Conservation (phyloP, 768 basidiomycete species). For the Cystofilobasidium bisporidii region DNA sequence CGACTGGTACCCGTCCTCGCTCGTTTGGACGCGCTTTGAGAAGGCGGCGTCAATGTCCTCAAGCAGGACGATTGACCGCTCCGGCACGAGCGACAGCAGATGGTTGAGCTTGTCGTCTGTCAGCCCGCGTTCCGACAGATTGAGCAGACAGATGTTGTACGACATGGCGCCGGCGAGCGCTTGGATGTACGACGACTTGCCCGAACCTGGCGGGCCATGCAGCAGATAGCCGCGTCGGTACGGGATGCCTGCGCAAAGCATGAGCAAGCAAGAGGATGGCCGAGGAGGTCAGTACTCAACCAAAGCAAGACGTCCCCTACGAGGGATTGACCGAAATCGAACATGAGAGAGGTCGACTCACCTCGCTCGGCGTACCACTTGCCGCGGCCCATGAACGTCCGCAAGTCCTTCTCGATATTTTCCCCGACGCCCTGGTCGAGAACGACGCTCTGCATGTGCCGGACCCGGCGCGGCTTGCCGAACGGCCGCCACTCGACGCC, state of each 20-base stretch:
- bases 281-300: too few species aligned
- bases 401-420: conserved; percentile 68
- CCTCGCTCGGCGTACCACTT: conserved; percentile 97
- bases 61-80: conserved; percentile 85
- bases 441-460: conserved; percentile 81
- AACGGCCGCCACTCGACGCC: conserved; percentile 94
- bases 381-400: conserved; percentile 67
- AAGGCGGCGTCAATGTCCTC: conserved; percentile 98
- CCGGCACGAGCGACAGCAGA: conserved; percentile 82
- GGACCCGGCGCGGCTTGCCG: conserved; percentile 76
- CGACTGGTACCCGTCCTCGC: conserved; percentile 89
- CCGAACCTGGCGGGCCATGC: conserved; percentile 92
- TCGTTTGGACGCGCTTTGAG: conserved; percentile 78
- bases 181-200: conserved; percentile 97
- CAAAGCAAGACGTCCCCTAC: too few species aligned
- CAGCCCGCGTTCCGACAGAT: conserved; percentile 88
- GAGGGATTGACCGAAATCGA: too few species aligned
- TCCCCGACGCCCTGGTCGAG: conserved; percentile 73
- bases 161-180: conserved; percentile 82
- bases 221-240: conserved; percentile 92
- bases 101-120: conserved; percentile 95
- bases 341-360: conserved; percentile 40
- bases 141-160: conserved; percentile 92
- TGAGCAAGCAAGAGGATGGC: too few species aligned
- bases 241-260: conserved; percentile 98